Evolutionary conservation across 2,329 filamentous ascomycete species (phyloP), one percentile per base, ranked within the genome.

Genomic region (Plenodomus biglobosus): DNA sequence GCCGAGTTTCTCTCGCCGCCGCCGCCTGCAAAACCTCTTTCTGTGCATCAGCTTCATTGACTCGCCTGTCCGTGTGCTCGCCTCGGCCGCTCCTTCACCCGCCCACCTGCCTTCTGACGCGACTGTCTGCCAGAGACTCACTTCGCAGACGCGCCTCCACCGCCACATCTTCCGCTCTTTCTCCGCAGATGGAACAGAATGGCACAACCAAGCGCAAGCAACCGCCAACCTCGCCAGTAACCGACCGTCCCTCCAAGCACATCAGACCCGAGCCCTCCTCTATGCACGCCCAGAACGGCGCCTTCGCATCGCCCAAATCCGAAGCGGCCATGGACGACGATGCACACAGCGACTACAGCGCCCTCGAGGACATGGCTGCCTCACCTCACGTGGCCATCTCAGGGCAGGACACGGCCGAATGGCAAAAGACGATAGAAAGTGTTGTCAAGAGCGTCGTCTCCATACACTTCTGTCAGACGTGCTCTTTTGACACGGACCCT

Each of bases 401-500:
- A 67, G 44, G 77, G 77, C 55, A 75, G 40, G 87, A 90, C 61
- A 88, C 86, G 2, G 85, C 85, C 19, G 92, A 95, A 75, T 99
- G 94, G 94, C 92, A 97, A 74, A 88, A 86, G 42, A 96, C 92
- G 0, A 95, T 97, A 52, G 92, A 96, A 73, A 87, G 85, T 53
- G 94, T 99, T 2, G 92, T 99, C 44, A 86, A 87, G 69, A 96
- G 92, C 61, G 94, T 97, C 16, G 94, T 99, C 41, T 96, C 92
- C n/a, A 97, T 99, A 65, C 88, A 95, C 59, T 99, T 99, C 77
- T 97, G 92, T 71, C 91, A 96, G 79, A 96, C 94, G 0, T 95
- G 90, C 71, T 92, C 92, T 19, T 99, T 99, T 71, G 94, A 99
- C 72, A 97, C 94, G n/a, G 94, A 99, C 63, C 79, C 90, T 21